These are phyloP conservation scores for Syzygium jambos DNA, from an alignment of 345 rosid genomes.

Conservation along the genomic window DNA sequence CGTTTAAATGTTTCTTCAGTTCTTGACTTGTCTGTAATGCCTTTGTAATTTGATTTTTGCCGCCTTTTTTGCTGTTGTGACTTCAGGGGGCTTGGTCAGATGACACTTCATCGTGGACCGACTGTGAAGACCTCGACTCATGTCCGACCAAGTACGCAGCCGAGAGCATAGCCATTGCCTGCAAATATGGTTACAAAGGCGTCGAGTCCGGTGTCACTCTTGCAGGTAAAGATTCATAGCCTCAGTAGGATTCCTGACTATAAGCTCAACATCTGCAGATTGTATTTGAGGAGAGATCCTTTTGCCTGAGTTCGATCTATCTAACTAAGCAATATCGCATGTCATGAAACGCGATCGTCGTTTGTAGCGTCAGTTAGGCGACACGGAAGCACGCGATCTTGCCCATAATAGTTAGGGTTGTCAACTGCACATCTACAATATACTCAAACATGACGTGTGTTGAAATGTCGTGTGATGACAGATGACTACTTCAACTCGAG, in stretches of 20 bases:
- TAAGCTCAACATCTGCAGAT: neutral
- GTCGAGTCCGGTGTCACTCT: constrained; percentile 62
- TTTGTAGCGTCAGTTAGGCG: neutral
- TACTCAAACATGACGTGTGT: neutral
- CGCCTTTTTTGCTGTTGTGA: neutral
- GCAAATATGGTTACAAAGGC: constrained; percentile 88
- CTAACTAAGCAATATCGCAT: neutral
- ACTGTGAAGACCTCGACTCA: constrained; percentile 53
- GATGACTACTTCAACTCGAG: constrained; percentile 88
- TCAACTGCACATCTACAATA: neutral
- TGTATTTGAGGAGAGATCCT: neutral
- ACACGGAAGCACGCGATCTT: neutral
- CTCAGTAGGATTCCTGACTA: neutral
- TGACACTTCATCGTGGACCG: constrained; percentile 64
- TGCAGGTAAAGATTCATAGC: constrained; percentile 27
- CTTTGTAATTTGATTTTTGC: neutral
- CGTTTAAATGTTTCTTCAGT: neutral
- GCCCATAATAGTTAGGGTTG: neutral
- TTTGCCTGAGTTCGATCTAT: neutral
- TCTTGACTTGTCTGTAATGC: neutral
- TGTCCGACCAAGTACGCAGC: constrained; percentile 81
- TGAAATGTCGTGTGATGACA: constrained; percentile 3
- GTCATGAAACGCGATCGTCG: neutral
- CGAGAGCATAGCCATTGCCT: constrained; percentile 78
- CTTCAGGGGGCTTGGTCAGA: constrained; percentile 75